Percentiles rank a stretch among this genome's conserved stretches.
phyloP scores from a whole-genome alignment of 2,329 filamentous ascomycete species.

The Hirsutella rhossiliensis region DNA sequence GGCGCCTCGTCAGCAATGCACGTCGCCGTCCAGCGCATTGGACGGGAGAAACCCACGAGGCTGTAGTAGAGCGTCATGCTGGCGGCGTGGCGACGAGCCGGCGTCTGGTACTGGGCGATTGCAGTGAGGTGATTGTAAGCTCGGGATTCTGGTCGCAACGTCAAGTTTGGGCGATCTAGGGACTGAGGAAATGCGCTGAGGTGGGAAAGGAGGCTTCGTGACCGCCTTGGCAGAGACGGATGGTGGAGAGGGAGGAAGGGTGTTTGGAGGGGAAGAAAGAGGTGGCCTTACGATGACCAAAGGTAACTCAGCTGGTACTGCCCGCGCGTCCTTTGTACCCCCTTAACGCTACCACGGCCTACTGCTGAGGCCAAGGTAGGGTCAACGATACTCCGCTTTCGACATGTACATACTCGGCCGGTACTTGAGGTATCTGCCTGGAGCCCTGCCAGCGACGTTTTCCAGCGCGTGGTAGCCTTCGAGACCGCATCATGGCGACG shows the following conservation, averaged over 20 bases:
- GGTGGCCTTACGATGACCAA: slow-evolving; percentile 16
- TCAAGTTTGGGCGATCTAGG: neutral
- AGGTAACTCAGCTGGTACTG: no score
- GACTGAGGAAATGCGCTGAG: neutral
- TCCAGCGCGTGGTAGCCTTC: neutral
- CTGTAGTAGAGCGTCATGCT: slow-evolving; percentile 49
- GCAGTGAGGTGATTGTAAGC: neutral
- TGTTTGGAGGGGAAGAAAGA: slow-evolving; percentile 8
- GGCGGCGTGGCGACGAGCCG: slow-evolving; percentile 10
- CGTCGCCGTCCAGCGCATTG: neutral
- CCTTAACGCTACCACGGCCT: no score
- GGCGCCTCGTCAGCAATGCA: slow-evolving; percentile 9
- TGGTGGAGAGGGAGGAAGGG: neutral
- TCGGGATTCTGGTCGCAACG: neutral
- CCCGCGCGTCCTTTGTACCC: slow-evolving; percentile 6
- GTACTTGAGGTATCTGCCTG: no score
- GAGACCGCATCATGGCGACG: slow-evolving; percentile 13
- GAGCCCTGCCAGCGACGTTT: no score
- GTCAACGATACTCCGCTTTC: no score
- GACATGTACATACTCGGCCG: no score
- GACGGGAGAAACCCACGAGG: slow-evolving; percentile 25
- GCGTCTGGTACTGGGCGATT: no score
- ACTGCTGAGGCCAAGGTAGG: no score
- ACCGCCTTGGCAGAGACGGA: neutral
- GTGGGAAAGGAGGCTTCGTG: neutral